phyloP scores from a whole-genome alignment of 169 alveolate species.

The Eimeria praecox region DNA sequence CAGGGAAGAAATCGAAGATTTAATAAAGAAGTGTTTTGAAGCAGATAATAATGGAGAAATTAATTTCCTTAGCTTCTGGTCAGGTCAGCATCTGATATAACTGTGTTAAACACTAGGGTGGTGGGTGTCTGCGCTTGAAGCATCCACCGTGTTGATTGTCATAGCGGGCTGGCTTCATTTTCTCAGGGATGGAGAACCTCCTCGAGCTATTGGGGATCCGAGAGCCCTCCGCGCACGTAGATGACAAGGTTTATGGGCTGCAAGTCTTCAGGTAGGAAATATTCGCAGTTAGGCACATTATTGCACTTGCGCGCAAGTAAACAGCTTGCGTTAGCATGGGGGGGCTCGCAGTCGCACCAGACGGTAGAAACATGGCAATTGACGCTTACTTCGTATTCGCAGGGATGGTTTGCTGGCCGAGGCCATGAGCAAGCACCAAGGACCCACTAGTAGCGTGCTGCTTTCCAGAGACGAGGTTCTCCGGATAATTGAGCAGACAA shows the following conservation, averaged over 20 bases:
- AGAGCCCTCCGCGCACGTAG: conserved; percentile 63
- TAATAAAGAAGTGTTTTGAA: conserved; percentile 64
- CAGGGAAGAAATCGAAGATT: conserved; percentile 55
- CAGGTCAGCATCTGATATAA: conserved; percentile 19
- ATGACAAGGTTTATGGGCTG: conserved; percentile 56
- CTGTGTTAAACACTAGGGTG: neutral
- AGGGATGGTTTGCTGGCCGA: conserved; percentile 60
- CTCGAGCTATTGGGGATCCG: conserved; percentile 71
- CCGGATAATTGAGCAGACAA: conserved; percentile 49
- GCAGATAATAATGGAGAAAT: conserved; percentile 69
- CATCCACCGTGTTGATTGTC: neutral
- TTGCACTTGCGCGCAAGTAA: neutral
- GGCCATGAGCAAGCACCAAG: conserved; percentile 61
- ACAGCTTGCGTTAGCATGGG: neutral
- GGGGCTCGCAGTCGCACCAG: neutral
- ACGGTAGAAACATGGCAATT: neutral
- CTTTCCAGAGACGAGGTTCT: conserved; percentile 73
- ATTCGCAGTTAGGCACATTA: neutral
- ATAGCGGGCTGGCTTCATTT: neutral
- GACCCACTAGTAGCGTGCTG: conserved; percentile 68
- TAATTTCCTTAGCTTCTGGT: conserved; percentile 80
- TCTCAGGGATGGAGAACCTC: conserved; percentile 78
- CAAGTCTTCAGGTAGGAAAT: conserved; percentile 73
- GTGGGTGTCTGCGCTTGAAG: neutral
- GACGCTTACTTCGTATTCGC: neutral